phyloP scores from a whole-genome alignment of 495 filamentous ascomycete genomes.

The Daldinia caldariorum region DNA sequence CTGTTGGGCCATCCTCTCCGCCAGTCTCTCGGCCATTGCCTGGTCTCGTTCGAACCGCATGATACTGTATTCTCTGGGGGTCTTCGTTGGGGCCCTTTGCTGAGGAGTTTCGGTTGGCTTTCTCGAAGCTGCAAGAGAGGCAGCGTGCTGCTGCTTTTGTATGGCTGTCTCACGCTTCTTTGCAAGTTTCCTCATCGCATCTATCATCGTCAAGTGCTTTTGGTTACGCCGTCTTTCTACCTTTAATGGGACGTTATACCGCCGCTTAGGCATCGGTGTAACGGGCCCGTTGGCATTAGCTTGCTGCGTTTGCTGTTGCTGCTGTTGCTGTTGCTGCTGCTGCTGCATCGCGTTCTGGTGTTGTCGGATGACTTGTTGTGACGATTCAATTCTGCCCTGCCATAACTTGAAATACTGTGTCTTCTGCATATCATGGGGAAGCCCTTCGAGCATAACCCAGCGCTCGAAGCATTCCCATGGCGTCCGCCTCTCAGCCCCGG shows the following conservation, averaged over 20 bases:
- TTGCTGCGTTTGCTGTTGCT: conserved; percentile 57
- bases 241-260: conserved; percentile 75
- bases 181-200: conserved; percentile 93
- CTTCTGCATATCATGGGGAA: conserved; percentile 91
- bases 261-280: conserved; percentile 64
- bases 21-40: conserved; percentile 76
- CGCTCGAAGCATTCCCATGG: conserved; percentile 99
- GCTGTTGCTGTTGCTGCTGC: conserved; percentile 32
- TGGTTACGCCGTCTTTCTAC: conserved; percentile 88
- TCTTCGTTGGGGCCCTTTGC: conserved; percentile 63
- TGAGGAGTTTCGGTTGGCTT: conserved; percentile 76
- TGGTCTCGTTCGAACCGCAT: conserved; percentile 86
- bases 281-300: conserved; percentile 66
- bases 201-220: conserved; percentile 85
- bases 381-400: conserved; percentile 79
- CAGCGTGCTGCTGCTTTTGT: conserved; percentile 87
- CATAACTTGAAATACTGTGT: conserved; percentile 92
- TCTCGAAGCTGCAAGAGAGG: conserved; percentile 72
- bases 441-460: conserved; percentile 88
- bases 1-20: conserved; percentile 76
- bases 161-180: conserved; percentile 87
- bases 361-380: conserved; percentile 70
- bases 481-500: conserved; percentile 87
- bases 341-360: conserved; percentile 64
- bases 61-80: conserved; percentile 88